Percentiles rank a stretch among this genome's conserved stretches.
These are phyloP conservation scores for Plectranthus barbatus DNA, from an alignment of 257 asterid species.

Conservation along the genomic window DNA sequence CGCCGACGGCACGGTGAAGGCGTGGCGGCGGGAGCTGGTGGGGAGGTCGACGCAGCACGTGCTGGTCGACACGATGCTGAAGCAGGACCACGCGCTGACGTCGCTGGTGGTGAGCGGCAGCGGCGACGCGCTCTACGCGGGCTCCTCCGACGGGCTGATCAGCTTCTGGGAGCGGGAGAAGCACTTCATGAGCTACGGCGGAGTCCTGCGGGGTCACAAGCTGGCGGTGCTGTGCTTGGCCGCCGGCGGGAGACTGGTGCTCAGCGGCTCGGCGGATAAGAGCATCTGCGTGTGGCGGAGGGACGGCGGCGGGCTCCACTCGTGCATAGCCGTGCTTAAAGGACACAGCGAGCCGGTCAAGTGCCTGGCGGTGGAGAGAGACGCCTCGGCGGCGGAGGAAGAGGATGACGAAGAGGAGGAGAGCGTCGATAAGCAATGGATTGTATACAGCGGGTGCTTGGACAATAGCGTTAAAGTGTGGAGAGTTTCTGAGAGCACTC, in stretches of 20 bases:
- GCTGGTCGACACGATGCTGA: constrained; percentile 52
- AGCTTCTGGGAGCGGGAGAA: constrained; percentile 69
- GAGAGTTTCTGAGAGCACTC: constrained; percentile 45
- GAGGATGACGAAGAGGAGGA: constrained; percentile 13
- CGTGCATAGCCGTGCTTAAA: constrained; percentile 52
- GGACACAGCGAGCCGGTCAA: constrained; percentile 90
- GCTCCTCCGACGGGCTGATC: constrained; percentile 84
- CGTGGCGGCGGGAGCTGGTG: constrained; percentile 73
- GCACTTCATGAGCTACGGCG: constrained; percentile 57
- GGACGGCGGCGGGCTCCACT: constrained; percentile 60
- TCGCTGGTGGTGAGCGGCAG: constrained; percentile 47
- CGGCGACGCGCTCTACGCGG: constrained; percentile 63
- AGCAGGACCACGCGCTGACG: constrained; percentile 67
- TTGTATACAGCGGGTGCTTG: constrained; percentile 69
- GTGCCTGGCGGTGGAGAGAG: constrained; percentile 63
- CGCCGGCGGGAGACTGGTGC: constrained; percentile 49
- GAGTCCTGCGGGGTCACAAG: constrained; percentile 80
- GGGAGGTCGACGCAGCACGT: constrained; percentile 44
- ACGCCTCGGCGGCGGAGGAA: neutral
- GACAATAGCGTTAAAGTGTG: constrained; percentile 67
- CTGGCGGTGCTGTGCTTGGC: no score
- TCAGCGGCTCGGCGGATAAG: constrained; percentile 88
- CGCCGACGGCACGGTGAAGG: constrained; percentile 89
- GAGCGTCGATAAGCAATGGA: constrained; percentile 28
- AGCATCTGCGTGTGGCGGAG: constrained; percentile 86